Conservation (phyloP, 2,329 filamentous ascomycete genomes). For the Diaporthe eres region DNA sequence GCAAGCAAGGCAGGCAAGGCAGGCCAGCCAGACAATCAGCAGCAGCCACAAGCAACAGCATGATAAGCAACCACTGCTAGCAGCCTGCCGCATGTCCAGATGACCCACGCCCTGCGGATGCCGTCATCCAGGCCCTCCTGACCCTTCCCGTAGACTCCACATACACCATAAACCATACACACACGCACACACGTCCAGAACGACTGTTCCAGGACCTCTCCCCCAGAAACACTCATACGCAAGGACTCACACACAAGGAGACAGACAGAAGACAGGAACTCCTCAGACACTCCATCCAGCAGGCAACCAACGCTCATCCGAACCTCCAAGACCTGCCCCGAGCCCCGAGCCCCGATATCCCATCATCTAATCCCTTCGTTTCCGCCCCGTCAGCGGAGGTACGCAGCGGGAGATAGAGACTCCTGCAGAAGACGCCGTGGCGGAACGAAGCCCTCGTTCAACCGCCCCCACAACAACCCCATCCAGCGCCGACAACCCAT, state of each 20-base stretch:
- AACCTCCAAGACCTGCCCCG: background rate
- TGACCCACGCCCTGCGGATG: constrained; percentile 37
- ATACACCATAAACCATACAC: background rate
- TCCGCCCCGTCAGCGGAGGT: constrained; percentile 39
- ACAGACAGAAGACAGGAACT: background rate
- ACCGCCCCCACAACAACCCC: constrained; percentile 63
- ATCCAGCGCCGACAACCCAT: constrained; percentile 77
- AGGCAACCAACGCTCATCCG: background rate
- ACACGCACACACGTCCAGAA: background rate
- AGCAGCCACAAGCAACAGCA: background rate
- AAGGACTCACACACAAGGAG: background rate
- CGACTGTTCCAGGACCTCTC: background rate
- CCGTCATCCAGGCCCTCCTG: constrained; percentile 35
- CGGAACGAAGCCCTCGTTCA: constrained; percentile 73
- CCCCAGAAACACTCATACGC: background rate
- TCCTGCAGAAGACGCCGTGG: constrained; percentile 77
- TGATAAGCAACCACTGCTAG: constrained; percentile 4
- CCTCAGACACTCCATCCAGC: background rate
- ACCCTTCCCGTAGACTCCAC: constrained; percentile 22
- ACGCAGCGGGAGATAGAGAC: constrained; percentile 43
- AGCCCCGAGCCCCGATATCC: background rate
- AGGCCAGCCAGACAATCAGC: background rate
- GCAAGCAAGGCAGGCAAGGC: background rate
- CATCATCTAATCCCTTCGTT: constrained; percentile 13
- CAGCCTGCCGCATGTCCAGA: constrained; percentile 29